Percentiles rank a stretch among this genome's conserved stretches.
phyloP scores from a whole-genome alignment of 2,329 filamentous ascomycete species.

The Monosporascus sp. region DNA sequence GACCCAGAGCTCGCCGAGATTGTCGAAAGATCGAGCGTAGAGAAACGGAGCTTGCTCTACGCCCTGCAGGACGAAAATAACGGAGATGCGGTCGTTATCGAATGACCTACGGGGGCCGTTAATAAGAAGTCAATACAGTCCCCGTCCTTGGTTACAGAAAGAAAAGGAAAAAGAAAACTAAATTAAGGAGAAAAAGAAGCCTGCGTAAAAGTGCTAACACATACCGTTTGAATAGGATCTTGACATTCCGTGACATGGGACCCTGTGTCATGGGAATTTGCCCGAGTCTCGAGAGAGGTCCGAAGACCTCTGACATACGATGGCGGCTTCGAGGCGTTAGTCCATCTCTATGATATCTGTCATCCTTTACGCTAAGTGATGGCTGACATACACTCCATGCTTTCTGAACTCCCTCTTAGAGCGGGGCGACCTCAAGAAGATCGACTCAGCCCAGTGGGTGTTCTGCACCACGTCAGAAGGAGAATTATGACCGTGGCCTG shows the following conservation, averaged over 20 bases:
- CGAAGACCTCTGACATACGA: slow-evolving; percentile 19
- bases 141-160: no score
- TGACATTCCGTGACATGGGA: slow-evolving; percentile 40
- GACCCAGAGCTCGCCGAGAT: slow-evolving; percentile 35
- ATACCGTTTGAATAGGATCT: slow-evolving; percentile 51
- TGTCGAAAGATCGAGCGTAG: slow-evolving; percentile 38
- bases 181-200: not conserved
- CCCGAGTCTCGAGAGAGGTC: slow-evolving; percentile 30
- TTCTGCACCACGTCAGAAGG: slow-evolving; percentile 27
- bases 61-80: slow-evolving; percentile 46
- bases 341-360: not conserved
- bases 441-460: slow-evolving; percentile 55
- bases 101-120: slow-evolving; percentile 36
- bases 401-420: slow-evolving; percentile 45
- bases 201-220: slow-evolving; percentile 3
- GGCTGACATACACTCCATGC: slow-evolving; percentile 26
- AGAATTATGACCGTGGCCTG: slow-evolving; percentile 1
- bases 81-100: slow-evolving; percentile 47
- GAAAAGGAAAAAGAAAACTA: not conserved
- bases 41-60: slow-evolving; percentile 40
- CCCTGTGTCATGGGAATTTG: slow-evolving; percentile 20
- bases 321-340: slow-evolving; percentile 2
- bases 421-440: slow-evolving; percentile 50
- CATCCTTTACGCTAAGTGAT: not conserved
- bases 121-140: slow-evolving; percentile 1